Conservation (phyloP, 257 asterid species). For the Rubia yunnanensis region DNA sequence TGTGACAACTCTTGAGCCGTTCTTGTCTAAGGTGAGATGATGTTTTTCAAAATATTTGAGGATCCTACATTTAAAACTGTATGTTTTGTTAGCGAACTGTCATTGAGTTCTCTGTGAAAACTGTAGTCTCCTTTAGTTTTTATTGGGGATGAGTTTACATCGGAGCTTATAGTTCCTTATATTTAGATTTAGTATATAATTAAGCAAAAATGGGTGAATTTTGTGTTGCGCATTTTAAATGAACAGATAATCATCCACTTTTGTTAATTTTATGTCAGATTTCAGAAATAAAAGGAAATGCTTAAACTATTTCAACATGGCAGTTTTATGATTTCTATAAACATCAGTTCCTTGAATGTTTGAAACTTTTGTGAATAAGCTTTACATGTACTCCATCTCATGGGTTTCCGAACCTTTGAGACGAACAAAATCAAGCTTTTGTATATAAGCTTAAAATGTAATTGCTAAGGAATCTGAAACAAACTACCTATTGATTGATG, state of each 20-base stretch:
- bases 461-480: not conserved
- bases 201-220: not conserved
- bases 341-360: not conserved
- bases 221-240: not conserved
- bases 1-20: slow-evolving; percentile 82
- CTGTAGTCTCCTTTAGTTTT: not conserved
- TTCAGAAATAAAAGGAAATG: not conserved
- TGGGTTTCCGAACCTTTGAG: not conserved
- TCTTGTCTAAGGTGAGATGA: slow-evolving; percentile 69
- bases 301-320: too few relatives aligned
- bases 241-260: not conserved
- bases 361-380: not conserved
- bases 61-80: not conserved
- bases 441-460: not conserved
- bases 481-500: not conserved
- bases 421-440: not conserved
- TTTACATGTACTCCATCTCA: not conserved
- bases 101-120: not conserved
- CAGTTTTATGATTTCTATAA: not conserved
- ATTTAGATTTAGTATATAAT: not conserved
- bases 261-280: not conserved
- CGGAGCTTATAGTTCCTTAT: not conserved
- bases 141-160: not conserved
- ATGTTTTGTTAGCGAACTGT: not conserved
- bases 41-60: not conserved